A percentile compares a stretch with the other conserved stretches of the same genome.
These are phyloP conservation scores for Saturnispora mendoncae DNA, from an alignment of 805 yeast species.

Conservation along the genomic window DNA sequence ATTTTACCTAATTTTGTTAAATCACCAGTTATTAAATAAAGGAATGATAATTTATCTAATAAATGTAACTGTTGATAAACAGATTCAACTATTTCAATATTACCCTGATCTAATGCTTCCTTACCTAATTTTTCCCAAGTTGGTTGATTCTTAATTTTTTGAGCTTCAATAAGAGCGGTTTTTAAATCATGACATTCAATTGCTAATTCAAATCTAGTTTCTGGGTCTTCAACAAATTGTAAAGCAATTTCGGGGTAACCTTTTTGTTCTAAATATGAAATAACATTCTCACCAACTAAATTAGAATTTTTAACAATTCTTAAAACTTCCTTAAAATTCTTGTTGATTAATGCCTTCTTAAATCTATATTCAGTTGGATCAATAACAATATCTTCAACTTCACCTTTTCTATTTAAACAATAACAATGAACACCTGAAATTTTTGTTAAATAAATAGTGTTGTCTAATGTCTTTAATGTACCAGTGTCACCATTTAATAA, in stretches of 20 bases:
- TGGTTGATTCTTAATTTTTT: conserved; percentile 52
- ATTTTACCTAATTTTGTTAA: conserved; percentile 64
- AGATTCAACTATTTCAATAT: conserved; percentile 73
- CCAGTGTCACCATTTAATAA: conserved; percentile 92
- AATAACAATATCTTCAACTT: conserved; percentile 65
- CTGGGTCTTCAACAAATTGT: conserved; percentile 94
- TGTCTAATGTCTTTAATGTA: conserved; percentile 83
- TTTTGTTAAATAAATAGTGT: conserved; percentile 72
- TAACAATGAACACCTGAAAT: conserved; percentile 64
- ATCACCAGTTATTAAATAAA: conserved; percentile 82
- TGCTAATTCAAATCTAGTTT: conserved; percentile 91
- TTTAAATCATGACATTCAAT: conserved; percentile 84
- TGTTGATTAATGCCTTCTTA: conserved; percentile 84
- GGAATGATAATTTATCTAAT: conserved; percentile 83
- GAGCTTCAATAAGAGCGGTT: conserved; percentile 86
- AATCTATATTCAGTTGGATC: conserved; percentile 97
- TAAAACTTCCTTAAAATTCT: conserved; percentile 85
- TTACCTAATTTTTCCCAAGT: conserved; percentile 78
- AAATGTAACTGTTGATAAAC: conserved; percentile 80
- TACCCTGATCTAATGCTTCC: conserved; percentile 88
- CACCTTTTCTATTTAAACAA: conserved; percentile 79
- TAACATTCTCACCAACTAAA: conserved; percentile 94
- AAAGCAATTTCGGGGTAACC: conserved; percentile 97
- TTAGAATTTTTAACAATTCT: conserved; percentile 82
- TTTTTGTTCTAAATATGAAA: conserved; percentile 85